These are phyloP conservation scores for Phytopythium chamaehyphon DNA, from an alignment of 352 stramenopile species.

Conservation along the genomic window DNA sequence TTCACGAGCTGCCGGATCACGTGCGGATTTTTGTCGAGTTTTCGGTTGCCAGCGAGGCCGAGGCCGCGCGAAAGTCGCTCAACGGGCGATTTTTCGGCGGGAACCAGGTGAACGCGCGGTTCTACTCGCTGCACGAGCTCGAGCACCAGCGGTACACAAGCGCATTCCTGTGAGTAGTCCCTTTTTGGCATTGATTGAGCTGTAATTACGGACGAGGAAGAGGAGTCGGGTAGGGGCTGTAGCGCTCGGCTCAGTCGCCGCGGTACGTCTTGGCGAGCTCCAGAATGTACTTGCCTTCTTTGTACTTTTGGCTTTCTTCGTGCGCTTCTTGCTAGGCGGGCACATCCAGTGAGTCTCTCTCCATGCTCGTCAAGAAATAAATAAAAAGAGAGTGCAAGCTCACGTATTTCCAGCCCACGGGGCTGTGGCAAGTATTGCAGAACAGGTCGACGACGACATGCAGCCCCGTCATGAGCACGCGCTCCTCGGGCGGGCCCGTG, in stretches of 20 bases:
- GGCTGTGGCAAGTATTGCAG: conserved; percentile 89
- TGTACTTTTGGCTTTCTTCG: conserved; percentile 94
- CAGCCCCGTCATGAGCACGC: conserved; percentile 92
- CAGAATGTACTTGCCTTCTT: conserved; percentile 96
- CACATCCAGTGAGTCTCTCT: neutral
- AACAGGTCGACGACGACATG: conserved; percentile 93
- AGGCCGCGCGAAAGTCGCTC: conserved; percentile 50
- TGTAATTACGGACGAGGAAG: neutral
- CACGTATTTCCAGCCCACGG: conserved; percentile 95
- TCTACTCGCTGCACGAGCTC: conserved; percentile 50
- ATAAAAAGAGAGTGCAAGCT: conserved; percentile 5
- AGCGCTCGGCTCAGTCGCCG: conserved; percentile 14
- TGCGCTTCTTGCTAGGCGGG: conserved; percentile 84
- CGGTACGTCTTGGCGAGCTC: conserved; percentile 89
- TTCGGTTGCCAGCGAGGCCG: conserved; percentile 32
- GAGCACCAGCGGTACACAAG: conserved; percentile 42
- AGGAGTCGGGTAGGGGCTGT: no score
- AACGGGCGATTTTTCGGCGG: conserved; percentile 75
- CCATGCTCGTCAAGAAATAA: neutral
- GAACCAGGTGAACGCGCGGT: conserved; percentile 65
- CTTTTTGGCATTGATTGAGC: neutral
- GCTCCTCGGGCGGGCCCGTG: conserved; percentile 84
- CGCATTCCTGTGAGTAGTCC: conserved; percentile 36
- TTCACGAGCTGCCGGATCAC: conserved; percentile 62
- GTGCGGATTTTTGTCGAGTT: conserved; percentile 81